phyloP scores from a whole-genome alignment of 139 green algal species.

The Spirogloea muscicola region DNA sequence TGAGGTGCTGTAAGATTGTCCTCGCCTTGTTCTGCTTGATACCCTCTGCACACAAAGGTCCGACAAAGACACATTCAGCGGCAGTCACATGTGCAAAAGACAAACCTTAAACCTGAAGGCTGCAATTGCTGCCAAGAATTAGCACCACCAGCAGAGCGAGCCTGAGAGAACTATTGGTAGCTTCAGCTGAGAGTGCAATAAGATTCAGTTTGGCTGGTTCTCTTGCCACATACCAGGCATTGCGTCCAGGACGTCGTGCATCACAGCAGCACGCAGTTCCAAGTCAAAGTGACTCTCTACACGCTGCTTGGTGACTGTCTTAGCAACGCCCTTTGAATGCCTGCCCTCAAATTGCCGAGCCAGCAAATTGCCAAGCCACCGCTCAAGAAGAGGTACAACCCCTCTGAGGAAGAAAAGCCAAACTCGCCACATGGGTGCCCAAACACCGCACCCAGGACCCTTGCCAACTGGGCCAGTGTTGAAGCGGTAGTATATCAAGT shows the following conservation, averaged over 20 bases:
- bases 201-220: too few species aligned
- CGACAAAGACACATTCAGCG: too few species aligned
- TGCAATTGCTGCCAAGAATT: too few species aligned
- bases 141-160: too few species aligned
- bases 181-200: too few species aligned
- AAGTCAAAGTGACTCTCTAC: conserved; percentile 99
- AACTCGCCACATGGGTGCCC: conserved; percentile 98
- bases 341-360: conserved; percentile 97
- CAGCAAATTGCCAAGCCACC: conserved; percentile 99
- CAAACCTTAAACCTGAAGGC: too few species aligned
- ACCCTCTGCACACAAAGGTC: conserved; percentile 58
- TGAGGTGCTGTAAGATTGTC: conserved; percentile 98
- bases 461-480: conserved; percentile 97
- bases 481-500: conserved; percentile 99
- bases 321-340: conserved; percentile 91
- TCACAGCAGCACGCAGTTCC: conserved; percentile 93
- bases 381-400: conserved; percentile 95
- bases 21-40: conserved; percentile 92
- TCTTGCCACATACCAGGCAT: too few species aligned
- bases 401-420: conserved; percentile 99
- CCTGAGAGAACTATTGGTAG: too few species aligned
- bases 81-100: too few species aligned
- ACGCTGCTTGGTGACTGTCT: conserved; percentile 98
- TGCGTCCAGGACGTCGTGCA: conserved; percentile 99
- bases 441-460: conserved; percentile 97